A percentile compares a stretch with the other conserved stretches of the same genome.
Evolutionary conservation across 2,329 filamentous ascomycete species (phyloP).

Genomic region (Knufia petricola): DNA sequence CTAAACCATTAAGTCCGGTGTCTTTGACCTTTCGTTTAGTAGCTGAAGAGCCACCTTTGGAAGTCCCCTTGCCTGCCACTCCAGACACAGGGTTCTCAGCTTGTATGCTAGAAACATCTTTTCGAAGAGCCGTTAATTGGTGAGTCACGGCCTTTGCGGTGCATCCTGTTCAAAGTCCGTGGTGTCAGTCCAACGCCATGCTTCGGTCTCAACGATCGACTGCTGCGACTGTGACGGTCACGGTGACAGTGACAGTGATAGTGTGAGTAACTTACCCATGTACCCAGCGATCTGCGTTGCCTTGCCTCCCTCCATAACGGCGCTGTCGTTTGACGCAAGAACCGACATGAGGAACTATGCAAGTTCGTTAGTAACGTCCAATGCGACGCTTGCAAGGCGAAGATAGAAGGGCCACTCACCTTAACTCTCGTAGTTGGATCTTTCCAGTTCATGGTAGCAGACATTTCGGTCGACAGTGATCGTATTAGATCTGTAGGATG

Average conservation of each 20-base stretch:
- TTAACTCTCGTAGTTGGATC: slow-evolving; percentile 13
- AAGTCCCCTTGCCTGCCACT: neutral
- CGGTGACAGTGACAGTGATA: neutral
- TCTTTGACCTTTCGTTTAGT: slow-evolving; percentile 13
- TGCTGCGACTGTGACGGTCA: neutral
- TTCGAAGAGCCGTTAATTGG: slow-evolving; percentile 6
- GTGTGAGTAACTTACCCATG: neutral
- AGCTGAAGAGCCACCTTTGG: neutral
- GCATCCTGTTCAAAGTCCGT: slow-evolving; percentile 10
- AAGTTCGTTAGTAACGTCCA: neutral
- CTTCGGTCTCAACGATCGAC: neutral
- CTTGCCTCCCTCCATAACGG: neutral
- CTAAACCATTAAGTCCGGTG: slow-evolving; percentile 2
- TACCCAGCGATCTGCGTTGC: slow-evolving; percentile 2
- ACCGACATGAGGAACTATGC: neutral
- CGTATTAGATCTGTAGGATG: neutral
- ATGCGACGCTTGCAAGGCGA: neutral
- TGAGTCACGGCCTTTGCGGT: slow-evolving; percentile 14
- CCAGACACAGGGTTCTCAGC: neutral
- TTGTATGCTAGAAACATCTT: slow-evolving; percentile 3
- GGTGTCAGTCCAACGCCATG: neutral
- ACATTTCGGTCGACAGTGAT: neutral
- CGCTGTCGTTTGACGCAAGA: slow-evolving; percentile 1
- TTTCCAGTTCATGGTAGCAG: slow-evolving; percentile 5
- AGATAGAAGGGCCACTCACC: slow-evolving; percentile 7